phyloP scores from a whole-genome alignment of 495 filamentous ascomycete genomes.

The Tuber brumale region DNA sequence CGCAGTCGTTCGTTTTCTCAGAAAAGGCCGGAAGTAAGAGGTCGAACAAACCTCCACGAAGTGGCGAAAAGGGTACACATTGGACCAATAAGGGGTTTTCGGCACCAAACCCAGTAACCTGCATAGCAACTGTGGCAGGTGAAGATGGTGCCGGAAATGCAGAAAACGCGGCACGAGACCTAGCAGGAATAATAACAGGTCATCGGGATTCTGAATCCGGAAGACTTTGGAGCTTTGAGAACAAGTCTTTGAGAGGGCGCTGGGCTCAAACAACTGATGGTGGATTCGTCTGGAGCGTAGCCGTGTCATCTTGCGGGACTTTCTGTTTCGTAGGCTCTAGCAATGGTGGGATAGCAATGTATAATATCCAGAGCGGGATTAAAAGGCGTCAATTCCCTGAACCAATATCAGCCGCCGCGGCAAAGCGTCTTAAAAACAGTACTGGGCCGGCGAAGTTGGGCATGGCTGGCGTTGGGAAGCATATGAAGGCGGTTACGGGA shows the following conservation, averaged over 20 bases:
- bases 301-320: conserved; percentile 82
- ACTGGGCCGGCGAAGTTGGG: conserved; percentile 42
- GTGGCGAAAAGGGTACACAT: conserved; percentile 47
- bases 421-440: conserved; percentile 48
- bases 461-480: conserved; percentile 53
- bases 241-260: conserved; percentile 79
- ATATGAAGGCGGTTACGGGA: conserved; percentile 77
- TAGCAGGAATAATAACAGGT: conserved; percentile 95
- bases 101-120: conserved; percentile 79
- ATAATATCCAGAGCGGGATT: conserved; percentile 87
- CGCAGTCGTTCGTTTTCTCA: conserved; percentile 86
- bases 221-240: conserved; percentile 91
- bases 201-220: conserved; percentile 78
- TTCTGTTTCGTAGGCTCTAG: conserved; percentile 88
- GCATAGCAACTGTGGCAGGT: conserved; percentile 81
- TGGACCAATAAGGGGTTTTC: conserved; percentile 58
- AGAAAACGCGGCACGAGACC: conserved; percentile 66
- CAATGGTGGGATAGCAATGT: conserved; percentile 79
- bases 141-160: conserved; percentile 67
- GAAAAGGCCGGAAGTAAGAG: conserved; percentile 72
- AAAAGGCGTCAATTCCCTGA: conserved; percentile 81
- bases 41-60: conserved; percentile 70
- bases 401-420: conserved; percentile 57
- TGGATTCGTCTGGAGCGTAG: conserved; percentile 75
- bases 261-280: conserved; percentile 90